These are phyloP conservation scores for Sporothrix brunneoviolacea DNA, from an alignment of 2,329 filamentous ascomycete genomes.

Conservation along the genomic window DNA sequence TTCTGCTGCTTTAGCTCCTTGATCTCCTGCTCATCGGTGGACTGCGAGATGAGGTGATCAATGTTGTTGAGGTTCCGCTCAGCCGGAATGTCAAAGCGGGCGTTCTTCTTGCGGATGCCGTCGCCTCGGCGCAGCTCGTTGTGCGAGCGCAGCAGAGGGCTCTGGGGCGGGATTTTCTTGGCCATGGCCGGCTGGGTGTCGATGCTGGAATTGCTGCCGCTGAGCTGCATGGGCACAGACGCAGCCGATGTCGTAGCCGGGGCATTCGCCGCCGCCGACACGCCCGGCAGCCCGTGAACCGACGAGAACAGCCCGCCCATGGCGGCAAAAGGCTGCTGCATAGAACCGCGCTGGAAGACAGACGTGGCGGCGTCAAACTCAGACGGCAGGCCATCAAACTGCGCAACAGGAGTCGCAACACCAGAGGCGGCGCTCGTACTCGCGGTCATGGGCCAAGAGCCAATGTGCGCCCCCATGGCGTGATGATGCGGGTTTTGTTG, in stretches of 20 bases:
- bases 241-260: slow-evolving; percentile 2
- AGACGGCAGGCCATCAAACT: slow-evolving; percentile 56
- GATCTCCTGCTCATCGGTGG: slow-evolving; percentile 84
- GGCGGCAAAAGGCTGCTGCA: slow-evolving; percentile 50
- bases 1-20: slow-evolving; percentile 99
- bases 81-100: slow-evolving; percentile 90
- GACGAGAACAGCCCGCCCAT: slow-evolving; percentile 35
- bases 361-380: slow-evolving; percentile 47
- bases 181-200: slow-evolving; percentile 29
- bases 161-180: slow-evolving; percentile 61
- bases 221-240: slow-evolving; percentile 16
- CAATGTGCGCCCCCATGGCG: slow-evolving; percentile 33
- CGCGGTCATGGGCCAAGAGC: slow-evolving; percentile 50
- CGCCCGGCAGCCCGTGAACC: slow-evolving; percentile 42
- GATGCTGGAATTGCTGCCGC: slow-evolving; percentile 39
- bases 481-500: slow-evolving; percentile 33
- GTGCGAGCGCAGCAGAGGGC: slow-evolving; percentile 63
- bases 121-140: slow-evolving; percentile 73
- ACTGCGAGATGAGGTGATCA: slow-evolving; percentile 82
- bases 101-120: slow-evolving; percentile 98
- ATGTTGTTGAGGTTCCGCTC: slow-evolving; percentile 93
- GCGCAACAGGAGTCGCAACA: slow-evolving; percentile 66
- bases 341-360: slow-evolving; percentile 43
- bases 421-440: slow-evolving; percentile 50
- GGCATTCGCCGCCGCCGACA: slow-evolving; percentile 34